Percentiles rank a stretch among this genome's conserved stretches.
Evolutionary conservation across 371 early-diverging fungal genomes (phyloP).

Genomic region (Mortierella sp.): DNA sequence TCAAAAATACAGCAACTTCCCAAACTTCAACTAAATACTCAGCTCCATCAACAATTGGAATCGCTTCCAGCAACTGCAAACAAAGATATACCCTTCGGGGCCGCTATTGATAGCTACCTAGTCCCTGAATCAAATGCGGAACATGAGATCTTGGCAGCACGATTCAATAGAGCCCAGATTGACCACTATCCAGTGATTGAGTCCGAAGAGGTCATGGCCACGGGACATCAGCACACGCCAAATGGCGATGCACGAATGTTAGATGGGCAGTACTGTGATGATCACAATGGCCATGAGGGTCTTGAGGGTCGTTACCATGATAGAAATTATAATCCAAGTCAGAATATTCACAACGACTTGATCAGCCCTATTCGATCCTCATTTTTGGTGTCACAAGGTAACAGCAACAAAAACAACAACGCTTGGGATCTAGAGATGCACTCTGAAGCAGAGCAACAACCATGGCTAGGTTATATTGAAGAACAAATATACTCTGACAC

Average conservation of each 20-base stretch:
- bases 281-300: constrained; percentile 5
- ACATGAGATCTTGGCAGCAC: not conserved
- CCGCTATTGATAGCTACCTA: not conserved
- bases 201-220: not conserved
- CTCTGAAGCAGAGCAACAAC: not conserved
- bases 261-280: not conserved
- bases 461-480: not conserved
- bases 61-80: too few species aligned
- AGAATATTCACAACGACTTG: constrained; percentile 8
- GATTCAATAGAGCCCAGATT: not conserved
- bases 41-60: not conserved
- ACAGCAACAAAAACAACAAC: not conserved
- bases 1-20: not conserved
- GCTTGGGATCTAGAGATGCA: not conserved
- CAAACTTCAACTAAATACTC: not conserved
- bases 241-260: not conserved
- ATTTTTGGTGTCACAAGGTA: not conserved
- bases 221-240: not conserved
- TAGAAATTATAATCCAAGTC: not conserved
- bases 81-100: too few species aligned
- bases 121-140: not conserved
- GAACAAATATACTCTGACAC: not conserved
- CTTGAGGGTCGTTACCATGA: not conserved
- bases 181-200: not conserved
- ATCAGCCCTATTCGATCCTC: constrained; percentile 15